A percentile compares a stretch with the other conserved stretches of the same genome.
Conservation (phyloP, 2,329 filamentous ascomycete genomes). For the Fusarium armeniacum region DNA sequence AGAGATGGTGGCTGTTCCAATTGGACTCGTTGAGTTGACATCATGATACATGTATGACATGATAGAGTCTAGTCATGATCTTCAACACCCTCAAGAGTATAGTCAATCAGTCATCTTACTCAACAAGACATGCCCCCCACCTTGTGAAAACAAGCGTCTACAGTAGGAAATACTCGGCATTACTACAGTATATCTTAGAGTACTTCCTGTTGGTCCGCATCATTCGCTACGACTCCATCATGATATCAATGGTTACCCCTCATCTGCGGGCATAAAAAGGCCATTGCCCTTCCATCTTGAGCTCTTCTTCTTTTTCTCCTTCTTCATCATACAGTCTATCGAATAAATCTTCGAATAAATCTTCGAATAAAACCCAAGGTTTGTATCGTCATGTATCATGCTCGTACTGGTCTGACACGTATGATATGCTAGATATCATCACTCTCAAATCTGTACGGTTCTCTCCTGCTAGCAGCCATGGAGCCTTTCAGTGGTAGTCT, state of each 20-base stretch:
- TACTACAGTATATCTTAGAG: not conserved
- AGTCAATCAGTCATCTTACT: conserved; percentile 15
- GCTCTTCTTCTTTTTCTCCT: conserved; percentile 3
- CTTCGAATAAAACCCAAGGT: conserved; percentile 37
- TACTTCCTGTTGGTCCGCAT: conserved; percentile 37
- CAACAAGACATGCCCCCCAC: conserved; percentile 27
- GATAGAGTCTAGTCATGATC: conserved; percentile 21
- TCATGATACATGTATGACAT: conserved; percentile 34
- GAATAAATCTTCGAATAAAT: conserved; percentile 1
- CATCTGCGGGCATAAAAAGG: conserved; percentile 48
- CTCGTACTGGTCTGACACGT: conserved; percentile 39
- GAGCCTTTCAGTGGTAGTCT: conserved; percentile 55
- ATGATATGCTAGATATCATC: conserved; percentile 44
- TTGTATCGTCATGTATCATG: conserved; percentile 21
- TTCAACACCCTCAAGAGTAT: conserved; percentile 2
- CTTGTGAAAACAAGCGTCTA: conserved; percentile 25
- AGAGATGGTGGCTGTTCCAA: not conserved
- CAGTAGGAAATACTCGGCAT: conserved; percentile 30
- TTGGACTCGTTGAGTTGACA: conserved; percentile 10
- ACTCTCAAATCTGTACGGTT: conserved; percentile 48
- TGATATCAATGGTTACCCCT: conserved; percentile 48
- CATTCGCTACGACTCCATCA: conserved; percentile 33
- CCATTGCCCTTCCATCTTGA: not conserved
- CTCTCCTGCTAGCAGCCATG: conserved; percentile 50
- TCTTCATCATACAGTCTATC: conserved; percentile 15